Evolutionary conservation across 2,329 filamentous ascomycete genomes (phyloP).

Genomic region (Pestalotiopsis fici): DNA sequence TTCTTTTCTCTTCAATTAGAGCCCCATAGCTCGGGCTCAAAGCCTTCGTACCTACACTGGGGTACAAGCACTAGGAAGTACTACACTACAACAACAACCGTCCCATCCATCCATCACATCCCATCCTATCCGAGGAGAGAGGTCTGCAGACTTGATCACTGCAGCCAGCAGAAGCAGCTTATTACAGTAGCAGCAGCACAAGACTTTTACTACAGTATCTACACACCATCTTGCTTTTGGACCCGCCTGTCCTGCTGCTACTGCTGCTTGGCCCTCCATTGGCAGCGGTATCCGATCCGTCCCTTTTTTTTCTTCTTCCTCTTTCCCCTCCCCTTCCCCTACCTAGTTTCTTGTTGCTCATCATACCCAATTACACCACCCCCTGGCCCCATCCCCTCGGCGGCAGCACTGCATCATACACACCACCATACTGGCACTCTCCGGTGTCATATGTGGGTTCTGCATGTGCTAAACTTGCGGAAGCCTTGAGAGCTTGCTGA

Average conservation of each 20-base stretch:
- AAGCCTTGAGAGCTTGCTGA: background rate
- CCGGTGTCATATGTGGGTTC: background rate
- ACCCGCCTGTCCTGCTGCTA: background rate
- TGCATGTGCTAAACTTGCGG: constrained; percentile 1
- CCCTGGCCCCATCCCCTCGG: background rate
- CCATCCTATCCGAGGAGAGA: no score
- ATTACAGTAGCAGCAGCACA: background rate
- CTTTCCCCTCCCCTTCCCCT: no score
- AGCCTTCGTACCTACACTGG: background rate
- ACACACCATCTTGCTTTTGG: background rate
- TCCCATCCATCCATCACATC: background rate
- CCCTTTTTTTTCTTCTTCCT: background rate
- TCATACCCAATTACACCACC: background rate
- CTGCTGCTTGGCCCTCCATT: background rate
- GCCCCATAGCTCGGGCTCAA: background rate
- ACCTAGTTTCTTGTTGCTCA: background rate
- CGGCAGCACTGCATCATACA: background rate
- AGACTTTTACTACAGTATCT: background rate
- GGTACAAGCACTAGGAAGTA: background rate
- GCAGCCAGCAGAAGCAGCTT: background rate
- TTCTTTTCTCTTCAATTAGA: background rate
- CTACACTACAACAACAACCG: no score
- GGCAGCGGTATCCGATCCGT: background rate
- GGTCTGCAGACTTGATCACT: background rate
- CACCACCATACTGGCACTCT: background rate